Evolutionary conservation across 257 asterid species (phyloP).

Genomic region (Parsonsia alboflavescens): DNA sequence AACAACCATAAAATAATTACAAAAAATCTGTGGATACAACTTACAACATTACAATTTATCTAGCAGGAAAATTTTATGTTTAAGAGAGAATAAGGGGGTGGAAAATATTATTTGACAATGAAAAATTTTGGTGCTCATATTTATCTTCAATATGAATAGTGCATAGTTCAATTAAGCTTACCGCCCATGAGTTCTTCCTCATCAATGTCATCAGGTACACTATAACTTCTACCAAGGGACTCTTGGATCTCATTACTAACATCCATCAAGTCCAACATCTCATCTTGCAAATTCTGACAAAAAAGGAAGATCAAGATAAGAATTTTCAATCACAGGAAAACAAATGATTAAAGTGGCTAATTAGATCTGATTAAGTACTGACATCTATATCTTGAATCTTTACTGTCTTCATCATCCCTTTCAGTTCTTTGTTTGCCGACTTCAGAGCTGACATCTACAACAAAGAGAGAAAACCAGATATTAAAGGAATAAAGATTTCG

Average conservation of each 20-base stretch:
- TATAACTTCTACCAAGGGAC: slow-evolving; percentile 94
- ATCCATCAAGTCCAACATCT: slow-evolving; percentile 99
- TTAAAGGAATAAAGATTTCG: slow-evolving; percentile 7
- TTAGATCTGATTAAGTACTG: slow-evolving; percentile 22
- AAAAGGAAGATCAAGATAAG: background rate
- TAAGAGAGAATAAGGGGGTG: too few relatives aligned
- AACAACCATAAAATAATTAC: background rate
- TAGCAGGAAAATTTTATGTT: too few relatives aligned
- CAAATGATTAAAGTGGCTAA: slow-evolving; percentile 1
- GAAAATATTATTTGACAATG: background rate
- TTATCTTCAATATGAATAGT: background rate
- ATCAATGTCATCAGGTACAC: slow-evolving; percentile 90
- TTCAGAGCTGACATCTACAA: slow-evolving; percentile 95
- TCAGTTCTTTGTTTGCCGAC: slow-evolving; percentile 87
- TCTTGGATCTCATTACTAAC: slow-evolving; percentile 96
- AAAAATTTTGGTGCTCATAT: background rate
- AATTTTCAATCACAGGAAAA: background rate
- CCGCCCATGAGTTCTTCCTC: slow-evolving; percentile 98
- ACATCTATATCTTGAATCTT: slow-evolving; percentile 98
- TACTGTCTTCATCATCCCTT: slow-evolving; percentile 99
- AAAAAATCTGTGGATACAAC: background rate
- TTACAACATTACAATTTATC: background rate
- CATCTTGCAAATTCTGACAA: slow-evolving; percentile 85
- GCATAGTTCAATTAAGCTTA: slow-evolving; percentile 25
- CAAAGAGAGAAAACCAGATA: slow-evolving; percentile 16